Conservation (phyloP, 208 protist genomes). For the Leishmania amazonensis region DNA sequence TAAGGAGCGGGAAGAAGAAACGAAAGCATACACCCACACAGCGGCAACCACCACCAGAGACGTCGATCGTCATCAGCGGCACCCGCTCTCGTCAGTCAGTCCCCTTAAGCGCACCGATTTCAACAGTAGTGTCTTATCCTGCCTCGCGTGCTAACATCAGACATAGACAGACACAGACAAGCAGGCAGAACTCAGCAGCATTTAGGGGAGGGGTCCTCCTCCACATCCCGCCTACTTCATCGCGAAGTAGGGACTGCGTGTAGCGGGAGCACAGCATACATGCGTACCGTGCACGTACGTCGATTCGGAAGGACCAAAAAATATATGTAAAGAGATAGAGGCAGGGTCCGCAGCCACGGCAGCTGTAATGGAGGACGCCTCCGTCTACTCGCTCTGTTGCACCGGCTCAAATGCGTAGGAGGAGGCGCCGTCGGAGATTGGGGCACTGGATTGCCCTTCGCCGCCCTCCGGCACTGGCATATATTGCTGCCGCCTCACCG, state of each 20-base stretch:
- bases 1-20: not conserved
- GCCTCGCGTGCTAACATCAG: not conserved
- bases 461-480: slow-evolving; percentile 2
- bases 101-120: not conserved
- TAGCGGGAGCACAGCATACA: not conserved
- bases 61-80: not conserved
- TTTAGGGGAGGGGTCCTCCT: not conserved
- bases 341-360: not conserved
- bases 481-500: not conserved
- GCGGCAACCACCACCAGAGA: not conserved
- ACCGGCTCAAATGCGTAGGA: not conserved
- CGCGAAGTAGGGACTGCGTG: not conserved
- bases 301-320: not conserved
- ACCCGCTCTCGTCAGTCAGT: not conserved
- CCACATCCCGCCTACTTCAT: not conserved
- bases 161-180: not conserved
- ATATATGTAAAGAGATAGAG: not conserved
- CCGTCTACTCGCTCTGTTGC: not conserved
- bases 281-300: not conserved
- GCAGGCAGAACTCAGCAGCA: not conserved
- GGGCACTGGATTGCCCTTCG: not conserved
- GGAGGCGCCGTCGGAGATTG: not conserved
- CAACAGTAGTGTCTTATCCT: not conserved
- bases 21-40: not conserved
- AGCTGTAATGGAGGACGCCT: not conserved